Base-by-base conservation (phyloP, 192 early-diverging fungal genomes). In the Cetraspora pellucida region DNA sequence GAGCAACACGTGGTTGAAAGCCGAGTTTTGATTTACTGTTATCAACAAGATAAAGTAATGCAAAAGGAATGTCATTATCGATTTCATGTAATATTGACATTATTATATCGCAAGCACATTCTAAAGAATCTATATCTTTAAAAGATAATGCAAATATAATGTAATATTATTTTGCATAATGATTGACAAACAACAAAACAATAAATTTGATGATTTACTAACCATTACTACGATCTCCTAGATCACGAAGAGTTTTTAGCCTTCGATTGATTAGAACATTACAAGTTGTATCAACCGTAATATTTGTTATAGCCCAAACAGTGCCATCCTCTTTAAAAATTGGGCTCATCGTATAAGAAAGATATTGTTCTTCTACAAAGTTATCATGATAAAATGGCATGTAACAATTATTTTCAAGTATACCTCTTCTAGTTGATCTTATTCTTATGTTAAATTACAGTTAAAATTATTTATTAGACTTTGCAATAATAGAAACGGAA, bases 261-360 rank as follows among this genome's bases (percentile, higher is more conserved):
- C 83, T 75, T 23, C 83, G 70, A 65, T 74, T 76, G 25, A 72
- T 73, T 5, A 84, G 27, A 19, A 84, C 71, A 0, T 72, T 72
- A 45, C 76, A 46, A 7, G 83, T 84, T 19, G 79, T 79, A 49
- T 84, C 83, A 19, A 80, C 59, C 1, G 80, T 78, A 31, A 74
- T 10, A 23, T 71, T 71, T 2, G 80, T 31, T 17, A 84, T 66
- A 11, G 78, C 83, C 5, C 76, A 72, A 47, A 80, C 37, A 7
- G 80, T 58, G 6, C 77, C 80, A 60, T 84, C 77, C 37, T 59
- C 13, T 1, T 72, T 17, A 47, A 84, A 81, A 9, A 84, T 77
- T n/a, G 83, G 83, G n/a, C 78, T 69, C 43, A 84, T 72, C 10
- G 83, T n/a, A n/a, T n/a, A n/a, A n/a, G n/a, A n/a, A n/a, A n/a